These are phyloP conservation scores for Pythium pectinolyticum DNA, from an alignment of 352 stramenopile genomes.

Conservation along the genomic window DNA sequence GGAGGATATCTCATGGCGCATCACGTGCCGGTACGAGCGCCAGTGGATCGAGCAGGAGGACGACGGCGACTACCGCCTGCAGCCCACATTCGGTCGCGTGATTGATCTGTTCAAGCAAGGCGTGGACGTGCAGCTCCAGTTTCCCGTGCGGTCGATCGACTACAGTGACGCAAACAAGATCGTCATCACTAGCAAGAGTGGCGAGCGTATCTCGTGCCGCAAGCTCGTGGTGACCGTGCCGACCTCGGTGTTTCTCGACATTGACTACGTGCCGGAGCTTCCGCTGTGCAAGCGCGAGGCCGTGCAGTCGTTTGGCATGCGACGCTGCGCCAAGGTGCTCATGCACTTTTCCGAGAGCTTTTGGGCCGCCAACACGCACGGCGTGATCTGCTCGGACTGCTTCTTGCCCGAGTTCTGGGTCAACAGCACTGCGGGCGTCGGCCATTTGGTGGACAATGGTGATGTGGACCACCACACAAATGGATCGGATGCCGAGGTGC, in stretches of 20 bases:
- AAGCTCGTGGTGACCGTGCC: conserved; percentile 74
- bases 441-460: conserved; percentile 55
- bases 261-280: conserved; percentile 61
- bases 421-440: conserved; percentile 69
- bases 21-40: conserved; percentile 78
- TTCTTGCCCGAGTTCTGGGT: conserved; percentile 87
- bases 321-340: conserved; percentile 71
- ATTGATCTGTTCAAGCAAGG: conserved; percentile 56
- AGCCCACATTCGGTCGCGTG: conserved; percentile 69
- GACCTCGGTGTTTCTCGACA: conserved; percentile 76
- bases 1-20: conserved; percentile 74
- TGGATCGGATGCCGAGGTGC: conserved; percentile 23
- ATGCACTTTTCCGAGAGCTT: conserved; percentile 67
- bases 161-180: conserved; percentile 53
- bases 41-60: conserved; percentile 85
- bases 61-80: conserved; percentile 75
- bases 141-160: conserved; percentile 57
- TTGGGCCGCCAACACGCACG: conserved; percentile 72
- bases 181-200: conserved; percentile 51
- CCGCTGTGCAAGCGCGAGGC: conserved; percentile 57
- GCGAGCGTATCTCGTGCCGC: conserved; percentile 59
- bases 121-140: conserved; percentile 52
- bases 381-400: conserved; percentile 78
- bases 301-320: conserved; percentile 71
- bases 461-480: conserved; percentile 27